Evolutionary conservation across 768 basidiomycete species (phyloP), one percentile per base, ranked within the genome.

Genomic region (Suillus decipiens): DNA sequence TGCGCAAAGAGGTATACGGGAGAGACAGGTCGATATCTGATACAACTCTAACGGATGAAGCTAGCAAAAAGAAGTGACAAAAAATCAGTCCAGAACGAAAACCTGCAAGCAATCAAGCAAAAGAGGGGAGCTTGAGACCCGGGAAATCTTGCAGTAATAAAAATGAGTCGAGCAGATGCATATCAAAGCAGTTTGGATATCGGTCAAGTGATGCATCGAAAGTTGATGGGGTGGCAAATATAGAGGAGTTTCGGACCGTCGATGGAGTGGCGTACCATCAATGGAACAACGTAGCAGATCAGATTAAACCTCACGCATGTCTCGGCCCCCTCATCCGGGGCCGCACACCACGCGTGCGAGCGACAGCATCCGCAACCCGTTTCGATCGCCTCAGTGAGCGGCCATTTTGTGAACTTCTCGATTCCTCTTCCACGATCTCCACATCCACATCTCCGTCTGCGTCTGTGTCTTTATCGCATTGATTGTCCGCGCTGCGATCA

Each of bases 331-430:
- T 75, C 12, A 56, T 68, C 59, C 71, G 70, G 19, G 67, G 69
- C 7, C 77, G 75, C 43, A 77, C 77, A 56, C 79, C 77, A 43
- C 81, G 81, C 37, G 82, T 75, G 48, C 83, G 80, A 9, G 82
- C 82, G 54, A 82, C 82, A 50, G 85, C 84, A 63, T 84, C 80
- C 36, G 88, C 88, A 24, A 90, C 89, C 53, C 90, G 79, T 76
- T 86, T 89, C 64, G 90, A 92, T 63, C 89, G 80, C 34, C 70
- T 69, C 51, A 67, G 41, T 31, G 69, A 69, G 31, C 56, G 56
- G 17, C 56, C 39, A 41, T 57, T 37, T 41, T 57, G 41, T 37
- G 19, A 39, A 54, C 51, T 53, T 37, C 34, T 39, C 9, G 65
- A 24, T 22, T 22, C 34, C 14, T 60, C 61, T 53, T 59, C 65